These are phyloP conservation scores for Leccinellum luteum DNA, from an alignment of 768 basidiomycete genomes.

Conservation along the genomic window DNA sequence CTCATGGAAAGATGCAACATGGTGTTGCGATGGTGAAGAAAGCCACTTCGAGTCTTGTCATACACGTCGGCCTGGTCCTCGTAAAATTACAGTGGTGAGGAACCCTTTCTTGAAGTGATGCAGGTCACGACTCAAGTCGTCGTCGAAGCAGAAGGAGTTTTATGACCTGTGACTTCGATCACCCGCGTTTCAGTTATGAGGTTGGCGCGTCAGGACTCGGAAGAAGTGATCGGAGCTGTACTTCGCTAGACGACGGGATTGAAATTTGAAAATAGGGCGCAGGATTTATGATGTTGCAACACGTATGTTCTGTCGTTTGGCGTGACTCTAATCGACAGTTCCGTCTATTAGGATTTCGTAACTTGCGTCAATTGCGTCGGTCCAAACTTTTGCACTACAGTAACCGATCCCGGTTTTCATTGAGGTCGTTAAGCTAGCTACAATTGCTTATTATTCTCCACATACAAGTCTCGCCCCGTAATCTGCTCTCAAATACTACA, in stretches of 20 bases:
- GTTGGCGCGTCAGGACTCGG: slow-evolving; percentile 69
- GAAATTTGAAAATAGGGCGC: background rate
- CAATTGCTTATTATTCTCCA: too few species aligned
- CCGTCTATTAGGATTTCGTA: too few species aligned
- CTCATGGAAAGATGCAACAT: slow-evolving; percentile 68
- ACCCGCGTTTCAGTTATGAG: slow-evolving; percentile 74
- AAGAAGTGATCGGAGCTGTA: slow-evolving; percentile 59
- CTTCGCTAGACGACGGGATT: background rate
- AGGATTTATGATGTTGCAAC: background rate
- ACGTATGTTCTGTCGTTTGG: background rate
- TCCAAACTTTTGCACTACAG: too few species aligned
- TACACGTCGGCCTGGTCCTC: slow-evolving; percentile 69
- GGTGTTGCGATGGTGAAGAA: slow-evolving; percentile 68
- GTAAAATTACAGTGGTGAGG: slow-evolving; percentile 47
- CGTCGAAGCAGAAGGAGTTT: slow-evolving; percentile 63
- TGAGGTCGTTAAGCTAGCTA: too few species aligned
- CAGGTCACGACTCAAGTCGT: slow-evolving; percentile 54
- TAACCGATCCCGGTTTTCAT: too few species aligned
- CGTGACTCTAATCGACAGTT: too few species aligned
- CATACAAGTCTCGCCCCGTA: too few species aligned
- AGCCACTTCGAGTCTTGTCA: slow-evolving; percentile 57
- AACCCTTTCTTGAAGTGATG: slow-evolving; percentile 37
- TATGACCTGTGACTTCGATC: slow-evolving; percentile 76
- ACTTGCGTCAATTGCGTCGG: too few species aligned
- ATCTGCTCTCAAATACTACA: too few species aligned